Evolutionary conservation across 2,329 filamentous ascomycete genomes (phyloP), one percentile per base, ranked within the genome.

Genomic region (Rhexocercosporidium sp.): DNA sequence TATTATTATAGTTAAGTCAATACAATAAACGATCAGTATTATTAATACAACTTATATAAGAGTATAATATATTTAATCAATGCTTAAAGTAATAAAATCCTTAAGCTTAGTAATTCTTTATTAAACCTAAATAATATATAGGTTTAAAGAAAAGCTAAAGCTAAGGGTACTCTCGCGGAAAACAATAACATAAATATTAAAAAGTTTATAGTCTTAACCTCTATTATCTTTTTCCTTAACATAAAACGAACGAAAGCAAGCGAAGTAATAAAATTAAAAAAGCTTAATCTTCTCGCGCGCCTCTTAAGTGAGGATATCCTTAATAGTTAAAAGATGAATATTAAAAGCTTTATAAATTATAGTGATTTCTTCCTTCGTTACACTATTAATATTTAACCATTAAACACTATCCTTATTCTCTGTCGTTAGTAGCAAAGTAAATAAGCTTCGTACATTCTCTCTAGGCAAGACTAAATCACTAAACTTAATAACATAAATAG

Each of bases 51-150:
- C 90, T 85, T 83, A 93, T 90, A 99, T 98, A 76, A 99, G 86
- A 51, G 96, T 96, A 78, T 99, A 99, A 83, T 96, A 99, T 73
- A 98, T 96, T 94, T 96, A 99, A 80, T 99, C 96, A 73, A 94
- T 94, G 77, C 93, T 97, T 46, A 99, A 85, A 69, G 94, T 90
- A 74, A 98, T 92, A 76, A 97, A 98, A 77, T 99, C 96, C 76
- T 97, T 95, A 65, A 99, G 85, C 73, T 93, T 92, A 25, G 93
- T 90, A 75, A 99, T 98, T 79, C 96, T 90, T 83, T 92, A 94
- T 72, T 95, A 90, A 29, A 99, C 96, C 71, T 96, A 93, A 51
- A 90, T 86, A 14, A 94, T 93, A 78, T 99, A 96, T 2, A 90
- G 88, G 76, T 96, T 97, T 14, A 91, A 91, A 57, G 88, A 89